These are phyloP conservation scores for Niebla homalea DNA, from an alignment of 495 filamentous ascomycete species.

Conservation along the genomic window DNA sequence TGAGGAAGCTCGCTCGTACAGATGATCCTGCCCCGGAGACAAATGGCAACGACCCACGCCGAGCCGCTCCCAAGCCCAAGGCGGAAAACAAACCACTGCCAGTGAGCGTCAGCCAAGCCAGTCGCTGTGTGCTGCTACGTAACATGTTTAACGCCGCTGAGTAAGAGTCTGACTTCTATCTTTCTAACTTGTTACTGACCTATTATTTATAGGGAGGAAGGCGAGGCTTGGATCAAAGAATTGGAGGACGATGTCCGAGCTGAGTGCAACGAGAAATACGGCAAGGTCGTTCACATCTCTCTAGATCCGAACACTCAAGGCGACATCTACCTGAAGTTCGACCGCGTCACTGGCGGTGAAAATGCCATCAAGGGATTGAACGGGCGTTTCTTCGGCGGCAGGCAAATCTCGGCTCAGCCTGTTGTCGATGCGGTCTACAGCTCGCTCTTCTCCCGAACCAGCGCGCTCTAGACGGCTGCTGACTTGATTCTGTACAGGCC, in stretches of 20 bases:
- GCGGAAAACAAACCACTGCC: slow-evolving; percentile 70
- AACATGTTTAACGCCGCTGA: slow-evolving; percentile 90
- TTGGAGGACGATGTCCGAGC: slow-evolving; percentile 84
- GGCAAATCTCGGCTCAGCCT: slow-evolving; percentile 80
- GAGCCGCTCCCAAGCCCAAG: slow-evolving; percentile 63
- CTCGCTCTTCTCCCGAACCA: slow-evolving; percentile 83
- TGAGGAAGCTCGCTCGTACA: slow-evolving; percentile 93
- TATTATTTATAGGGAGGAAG: slow-evolving; percentile 52
- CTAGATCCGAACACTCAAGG: slow-evolving; percentile 87
- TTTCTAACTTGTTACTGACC: slow-evolving; percentile 28
- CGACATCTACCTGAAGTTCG: slow-evolving; percentile 97
- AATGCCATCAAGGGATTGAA: slow-evolving; percentile 97
- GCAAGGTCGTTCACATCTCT: slow-evolving; percentile 93
- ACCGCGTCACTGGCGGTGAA: slow-evolving; percentile 83
- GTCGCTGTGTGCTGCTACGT: slow-evolving; percentile 82
- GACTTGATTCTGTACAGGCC: not conserved
- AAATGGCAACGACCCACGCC: slow-evolving; percentile 49
- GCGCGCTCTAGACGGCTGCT: slow-evolving; percentile 38
- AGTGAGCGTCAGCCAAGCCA: slow-evolving; percentile 81
- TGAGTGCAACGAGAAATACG: slow-evolving; percentile 94
- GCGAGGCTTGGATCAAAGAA: slow-evolving; percentile 82
- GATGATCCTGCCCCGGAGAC: slow-evolving; percentile 61
- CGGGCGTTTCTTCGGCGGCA: slow-evolving; percentile 85
- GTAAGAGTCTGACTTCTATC: slow-evolving; percentile 43
- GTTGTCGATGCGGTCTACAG: slow-evolving; percentile 98